Base-by-base conservation (phyloP, 495 filamentous ascomycete genomes). In the Daldinia grandis region DNA sequence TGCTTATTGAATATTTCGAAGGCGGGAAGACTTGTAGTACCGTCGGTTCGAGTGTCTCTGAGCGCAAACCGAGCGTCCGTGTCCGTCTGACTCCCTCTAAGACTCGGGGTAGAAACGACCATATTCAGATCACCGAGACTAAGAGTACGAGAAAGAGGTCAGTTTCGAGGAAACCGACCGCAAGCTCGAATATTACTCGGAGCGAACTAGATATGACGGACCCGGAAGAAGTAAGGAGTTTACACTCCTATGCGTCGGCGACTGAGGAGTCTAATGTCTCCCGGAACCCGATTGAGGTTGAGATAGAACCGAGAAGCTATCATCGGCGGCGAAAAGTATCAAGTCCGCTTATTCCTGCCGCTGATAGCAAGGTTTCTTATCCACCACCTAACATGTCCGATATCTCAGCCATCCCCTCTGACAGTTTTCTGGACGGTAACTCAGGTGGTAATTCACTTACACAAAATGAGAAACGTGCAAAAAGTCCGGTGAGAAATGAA, bases 1-100 rank as follows among this genome's bases (percentile, higher is more conserved):
- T 99, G 56, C 84, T 99, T 76, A 99, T 99, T 76, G 95, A 99
- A 80, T 98, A 98, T 79, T 99, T 98, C 76, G 94, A 97, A 80
- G 93, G 89, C 71, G 91, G 92, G 57, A 97, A 95, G 78, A 74
- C 60, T 59, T 75, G 81, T 33, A 84, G 87, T 42, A 71, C 82
- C 82, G 59, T 85, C 80, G 59, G 64, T 49, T 73, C 75, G 8
- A 51, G 55, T 25, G 17, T 47, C 30, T 63, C 68, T 49, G 76
- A 82, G 53, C 82, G 91, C 85, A 81, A 93, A 65, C 96, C 95
- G 2, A 98, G 94, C 81, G 95, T 99, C 47, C 89, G 95, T 72
- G 95, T 99, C 60, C 93, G 95, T 74, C 88, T 99, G 55, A 97
- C 94, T 35, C 95, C 96, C 31, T 95, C 91, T 24, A 79, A 83